Evolutionary conservation across 306 rosid species (phyloP), one percentile per base, ranked within the genome.

Genomic region (Cicer arietinum): DNA sequence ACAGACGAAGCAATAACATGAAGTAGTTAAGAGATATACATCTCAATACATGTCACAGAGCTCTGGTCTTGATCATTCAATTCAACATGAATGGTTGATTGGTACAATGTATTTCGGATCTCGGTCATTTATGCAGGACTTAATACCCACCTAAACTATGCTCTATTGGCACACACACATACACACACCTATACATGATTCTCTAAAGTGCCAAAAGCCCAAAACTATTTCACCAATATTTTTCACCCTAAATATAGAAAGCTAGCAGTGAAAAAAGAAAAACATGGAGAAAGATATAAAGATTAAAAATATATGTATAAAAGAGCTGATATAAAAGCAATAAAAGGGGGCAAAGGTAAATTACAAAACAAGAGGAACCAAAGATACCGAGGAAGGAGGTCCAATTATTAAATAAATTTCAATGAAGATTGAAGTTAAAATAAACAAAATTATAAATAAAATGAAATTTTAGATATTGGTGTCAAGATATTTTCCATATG

Each of bases 161-260:
- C 43, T 53, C 43, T 54, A 4, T 67, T 25, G 7, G 13, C 8
- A 44, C 59, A 18, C 46, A 39, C 2, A 1, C 58, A 30, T 1
- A 47, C 57, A 69, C 41, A 13, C 6, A 5, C 64, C 11, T 47
- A n/a, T 43, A 51, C 61, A 44, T 9, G 75, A 66, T 43, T 69
- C 47, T 69, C 46, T 13, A 52, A 48, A 42, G 73, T 43, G 61
- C 67, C 77, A 53, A 47, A 69, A 75, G 25, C 18, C 67, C 77
- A 53, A 47, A 69, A 75, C 40, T 35, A 56, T 44, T 30, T 57
- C 69, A 16, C 62, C 42, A 37, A 68, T 45, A 67, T 45, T 44
- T 67, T 7, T 18, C 71, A 70, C 50, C 52, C 12, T n/a, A 64
- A 20, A 40, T 73, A 67, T 8, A 65, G 47, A 69, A 45, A 81